A percentile compares a stretch with the other conserved stretches of the same genome.
Evolutionary conservation across 768 basidiomycete species (phyloP).

Genomic region (Pisolithus microcarpus): DNA sequence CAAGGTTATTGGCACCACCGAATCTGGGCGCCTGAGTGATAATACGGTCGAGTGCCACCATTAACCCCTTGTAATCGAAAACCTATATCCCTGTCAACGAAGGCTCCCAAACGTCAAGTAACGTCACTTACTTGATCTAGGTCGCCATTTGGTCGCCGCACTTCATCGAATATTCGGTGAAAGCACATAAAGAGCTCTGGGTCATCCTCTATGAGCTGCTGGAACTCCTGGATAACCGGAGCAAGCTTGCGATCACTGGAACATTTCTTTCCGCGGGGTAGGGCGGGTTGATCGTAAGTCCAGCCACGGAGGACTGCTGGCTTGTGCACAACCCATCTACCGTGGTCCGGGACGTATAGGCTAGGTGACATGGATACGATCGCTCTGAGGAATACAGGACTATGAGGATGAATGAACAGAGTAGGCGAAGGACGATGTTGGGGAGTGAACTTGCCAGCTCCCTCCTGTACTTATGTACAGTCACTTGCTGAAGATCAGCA

Average conservation of each 20-base stretch:
- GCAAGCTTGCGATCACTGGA: constrained; percentile 12
- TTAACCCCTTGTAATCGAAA: neutral
- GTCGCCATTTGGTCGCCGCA: neutral
- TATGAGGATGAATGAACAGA: neutral
- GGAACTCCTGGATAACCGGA: constrained; percentile 19
- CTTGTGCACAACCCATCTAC: neutral
- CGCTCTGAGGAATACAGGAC: constrained; percentile 8
- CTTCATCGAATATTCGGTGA: constrained; percentile 27
- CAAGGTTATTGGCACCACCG: constrained; percentile 1
- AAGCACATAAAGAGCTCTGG: constrained; percentile 26
- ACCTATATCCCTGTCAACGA: neutral
- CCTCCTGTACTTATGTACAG: no score
- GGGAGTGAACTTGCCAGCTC: neutral
- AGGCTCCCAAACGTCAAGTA: neutral
- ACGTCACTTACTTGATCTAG: neutral
- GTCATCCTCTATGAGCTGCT: constrained; percentile 23
- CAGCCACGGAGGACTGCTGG: neutral
- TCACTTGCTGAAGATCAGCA: no score
- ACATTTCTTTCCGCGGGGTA: neutral
- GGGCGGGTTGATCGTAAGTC: neutral
- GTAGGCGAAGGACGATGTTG: neutral
- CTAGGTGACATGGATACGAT: neutral
- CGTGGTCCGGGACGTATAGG: neutral
- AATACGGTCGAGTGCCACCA: constrained; percentile 6
- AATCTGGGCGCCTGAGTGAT: neutral